Evolutionary conservation across 164 flowering plant species (phyloP), one percentile per base, ranked within the genome.

Genomic region (Umbellularia californica): DNA sequence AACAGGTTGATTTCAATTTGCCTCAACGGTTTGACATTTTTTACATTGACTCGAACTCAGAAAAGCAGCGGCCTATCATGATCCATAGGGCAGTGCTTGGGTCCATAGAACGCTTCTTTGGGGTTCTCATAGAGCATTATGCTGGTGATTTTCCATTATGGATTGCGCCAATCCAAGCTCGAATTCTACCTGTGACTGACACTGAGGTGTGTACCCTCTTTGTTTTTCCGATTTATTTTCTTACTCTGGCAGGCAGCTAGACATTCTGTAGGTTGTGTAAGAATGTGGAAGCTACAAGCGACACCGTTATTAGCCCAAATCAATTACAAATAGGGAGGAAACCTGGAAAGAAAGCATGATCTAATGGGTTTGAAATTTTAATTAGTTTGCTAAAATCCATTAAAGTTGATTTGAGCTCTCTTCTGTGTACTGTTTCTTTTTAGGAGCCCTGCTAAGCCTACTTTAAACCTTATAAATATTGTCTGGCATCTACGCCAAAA

Each of bases 71-170:
- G 14, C 99, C 98, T 23, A 93, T 95, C 66, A 90, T 95, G 97
- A 95, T 95, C 68, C 99, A 95, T 63, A 86, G 99, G 81, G 99
- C 99, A 12, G 88, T 95, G 77, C 96, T 95, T 81, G 99, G 99
- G 79, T 95, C 99, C 58, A 80, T 93, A 78, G 99, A 93, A 81
- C 86, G 97, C 13, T 93, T 93, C 77, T 93, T 95, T 78, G 99
- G 98, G 33, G 90, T 95, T 25, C 94, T 95, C 50, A 90, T 95
- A 75, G 99, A 95, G 82, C 92, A 93, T 79, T 95, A 92, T 82
- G 98, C 95, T 28, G 98, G 98, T 15, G 98, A 95, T 77, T 93
- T 93, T 72, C 99, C 99, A 15, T 70, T 95, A 71, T 95, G 99
- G 99, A 94, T 95, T 77, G 87, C 93, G 79, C 98, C 99, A 74